phyloP scores from a whole-genome alignment of 192 early-diverging fungal species.

The Backusella westeae region DNA sequence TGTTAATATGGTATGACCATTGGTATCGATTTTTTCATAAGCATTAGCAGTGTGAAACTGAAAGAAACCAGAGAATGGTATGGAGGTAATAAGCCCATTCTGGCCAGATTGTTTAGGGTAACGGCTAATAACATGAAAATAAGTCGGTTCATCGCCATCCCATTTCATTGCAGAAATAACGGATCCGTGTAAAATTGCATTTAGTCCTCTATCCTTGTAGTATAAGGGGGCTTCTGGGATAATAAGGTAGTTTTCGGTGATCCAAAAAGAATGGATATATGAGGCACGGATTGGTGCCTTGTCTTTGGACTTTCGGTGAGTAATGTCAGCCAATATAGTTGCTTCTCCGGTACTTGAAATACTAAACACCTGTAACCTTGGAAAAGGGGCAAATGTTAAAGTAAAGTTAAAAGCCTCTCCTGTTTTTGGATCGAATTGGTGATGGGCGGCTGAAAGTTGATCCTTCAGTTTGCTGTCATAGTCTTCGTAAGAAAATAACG shows the following conservation, averaged over 20 bases:
- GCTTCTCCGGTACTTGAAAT: conserved; percentile 2
- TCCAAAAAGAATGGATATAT: conserved; percentile 56
- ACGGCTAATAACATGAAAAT: conserved; percentile 13
- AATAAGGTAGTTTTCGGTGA: conserved; percentile 58
- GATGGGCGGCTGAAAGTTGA: conserved; percentile 28
- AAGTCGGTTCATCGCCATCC: neutral
- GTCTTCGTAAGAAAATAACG: neutral
- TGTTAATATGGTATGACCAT: conserved; percentile 1
- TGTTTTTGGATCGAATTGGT: conserved; percentile 22
- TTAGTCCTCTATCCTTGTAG: conserved; percentile 15
- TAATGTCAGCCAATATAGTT: conserved; percentile 18
- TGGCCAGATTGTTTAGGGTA: neutral
- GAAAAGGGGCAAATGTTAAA: conserved; percentile 2
- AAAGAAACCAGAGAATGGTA: conserved; percentile 7
- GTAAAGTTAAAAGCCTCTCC: conserved; percentile 23
- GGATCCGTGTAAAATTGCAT: neutral
- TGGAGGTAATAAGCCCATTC: neutral
- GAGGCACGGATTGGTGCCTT: conserved; percentile 18
- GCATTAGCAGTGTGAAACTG: conserved; percentile 14
- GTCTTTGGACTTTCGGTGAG: conserved; percentile 7
- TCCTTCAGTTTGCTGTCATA: neutral
- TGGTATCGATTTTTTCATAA: neutral
- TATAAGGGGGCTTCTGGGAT: conserved; percentile 48
- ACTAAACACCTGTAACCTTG: conserved; percentile 16
- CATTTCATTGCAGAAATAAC: conserved; percentile 4